Base-by-base conservation (phyloP, 148 eudicot genomes). In the Salicornia ramosissima region DNA sequence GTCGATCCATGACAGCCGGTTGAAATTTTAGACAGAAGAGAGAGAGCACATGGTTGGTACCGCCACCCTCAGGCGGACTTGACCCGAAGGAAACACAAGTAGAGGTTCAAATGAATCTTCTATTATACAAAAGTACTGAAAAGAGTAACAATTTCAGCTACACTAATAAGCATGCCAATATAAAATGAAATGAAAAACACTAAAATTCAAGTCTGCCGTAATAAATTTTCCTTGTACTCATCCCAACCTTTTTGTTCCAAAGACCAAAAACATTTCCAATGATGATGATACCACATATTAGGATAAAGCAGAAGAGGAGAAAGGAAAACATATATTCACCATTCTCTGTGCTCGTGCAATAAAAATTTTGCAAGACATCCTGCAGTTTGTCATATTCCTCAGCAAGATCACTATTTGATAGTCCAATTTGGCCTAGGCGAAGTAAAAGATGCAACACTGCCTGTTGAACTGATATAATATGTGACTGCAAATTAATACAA, bases 361-460 rank as follows among this genome's bases (percentile, higher is more conserved):
- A 94, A 71, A 80, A 90, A 56, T 64, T 88, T 71, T 49, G 78
- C 51, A 94, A 66, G 30, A 73, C 64, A 51, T 77, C 70, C 71
- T 90, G 97, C 56, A 84, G 80, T 73, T 80, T 83, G 73, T 94
- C 88, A 77, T 85, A 88, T 79, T 85, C 96, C 64, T 68, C 79
- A 1, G 79, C 71, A 63, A 86, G 80, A 59, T 67, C 59, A 67
- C 85, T 76, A 77, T 80, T 79, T 30, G 83, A 29, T 26, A 72
- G 74, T 61, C 91, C 88, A 73, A 75, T 58, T 69, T 88, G 90
- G 54, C 97, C 97, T 36, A 94, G 47, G 58, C 77, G 86, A 75
- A 94, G 91, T 56, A 78, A 86, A 78, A 94, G 86, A 73, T 68
- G 75, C 75, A 94, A 76, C 18, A 89, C 83, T 72, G 75, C 85